phyloP scores from a whole-genome alignment of 2,329 filamentous ascomycete genomes.

The Hypoxylon sp. region DNA sequence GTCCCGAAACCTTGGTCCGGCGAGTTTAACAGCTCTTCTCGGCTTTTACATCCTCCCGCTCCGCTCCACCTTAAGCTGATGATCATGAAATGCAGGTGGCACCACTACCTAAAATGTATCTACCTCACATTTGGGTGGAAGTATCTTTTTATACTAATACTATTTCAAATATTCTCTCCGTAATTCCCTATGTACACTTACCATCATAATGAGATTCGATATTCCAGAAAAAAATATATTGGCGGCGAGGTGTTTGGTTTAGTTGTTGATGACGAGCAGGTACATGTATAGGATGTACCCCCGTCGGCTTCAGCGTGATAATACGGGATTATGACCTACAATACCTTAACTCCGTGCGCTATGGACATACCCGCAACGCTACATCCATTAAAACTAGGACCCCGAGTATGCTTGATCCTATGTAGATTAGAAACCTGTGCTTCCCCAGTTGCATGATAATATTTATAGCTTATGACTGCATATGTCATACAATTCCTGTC shows the following conservation, averaged over 20 bases:
- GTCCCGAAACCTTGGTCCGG: conserved; percentile 31
- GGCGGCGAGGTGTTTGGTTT: too few relatives aligned
- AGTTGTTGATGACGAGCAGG: background rate
- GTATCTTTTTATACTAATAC: background rate
- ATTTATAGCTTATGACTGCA: conserved; percentile 22
- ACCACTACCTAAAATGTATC: background rate
- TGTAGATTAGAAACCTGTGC: background rate
- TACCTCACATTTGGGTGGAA: background rate
- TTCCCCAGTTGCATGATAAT: background rate
- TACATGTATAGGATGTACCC: background rate
- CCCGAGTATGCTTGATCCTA: background rate
- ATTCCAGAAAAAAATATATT: background rate
- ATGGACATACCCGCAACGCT: background rate
- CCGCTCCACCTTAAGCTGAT: conserved; percentile 20
- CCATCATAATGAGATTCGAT: background rate
- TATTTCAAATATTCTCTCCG: background rate
- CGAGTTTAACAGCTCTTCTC: conserved; percentile 24
- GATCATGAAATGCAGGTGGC: background rate
- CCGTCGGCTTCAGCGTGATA: conserved; percentile 1
- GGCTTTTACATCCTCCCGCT: conserved; percentile 43
- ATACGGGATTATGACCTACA: conserved; percentile 21
- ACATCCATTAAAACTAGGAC: background rate
- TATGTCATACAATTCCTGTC: conserved; percentile 1
- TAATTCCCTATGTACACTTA: background rate
- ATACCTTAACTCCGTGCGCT: conserved; percentile 27